Evolutionary conservation across 345 rosid species (phyloP), one percentile per base, ranked within the genome.

Genomic region (Lumnitzera racemosa): DNA sequence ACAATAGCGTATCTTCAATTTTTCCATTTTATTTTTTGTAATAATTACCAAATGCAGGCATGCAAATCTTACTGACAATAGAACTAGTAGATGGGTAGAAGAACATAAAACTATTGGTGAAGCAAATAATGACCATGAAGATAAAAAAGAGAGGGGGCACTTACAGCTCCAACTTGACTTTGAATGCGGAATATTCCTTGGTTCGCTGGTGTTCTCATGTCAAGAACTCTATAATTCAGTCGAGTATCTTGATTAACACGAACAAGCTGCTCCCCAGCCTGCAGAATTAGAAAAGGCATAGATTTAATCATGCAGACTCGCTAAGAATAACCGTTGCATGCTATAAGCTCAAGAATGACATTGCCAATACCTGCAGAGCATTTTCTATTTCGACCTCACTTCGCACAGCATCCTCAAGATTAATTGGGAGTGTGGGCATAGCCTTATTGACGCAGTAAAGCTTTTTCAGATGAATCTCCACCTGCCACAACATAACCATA

Each of bases 161-260:
- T 67, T 63, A 86, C 87, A 43, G 55, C 68, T 51, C 71, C 46
- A 46, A 86, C 82, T 67, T 86, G 79, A 64, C 72, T 56, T 62
- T 84, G 89, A 71, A 90, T 76, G 47, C 71, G 81, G 67, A 90
- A 90, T 59, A 90, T 84, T 47, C 80, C 96, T 67, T 88, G 95
- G 76, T 88, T 87, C 53, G 97, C 88, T 5, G 87, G 82, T 51
- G 91, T 90, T 46, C 99, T 75, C 4, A 87, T 0, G 72, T 94
- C 95, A n/a, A 94, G 67, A 74, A 81, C 86, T 61, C 91, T 79
- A 56, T 72, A 56, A 58, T 87, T 87, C 70, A 94, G 70, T 25
- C 99, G 88, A 5, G 90, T 90, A 53, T 90, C 95, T 75, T 85
- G 97, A 72, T 83, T 81, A 20, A 88, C 96, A 55, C 95, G 88